Conservation (phyloP, 2,329 filamentous ascomycete genomes). For the Cordyceps tenuipes region DNA sequence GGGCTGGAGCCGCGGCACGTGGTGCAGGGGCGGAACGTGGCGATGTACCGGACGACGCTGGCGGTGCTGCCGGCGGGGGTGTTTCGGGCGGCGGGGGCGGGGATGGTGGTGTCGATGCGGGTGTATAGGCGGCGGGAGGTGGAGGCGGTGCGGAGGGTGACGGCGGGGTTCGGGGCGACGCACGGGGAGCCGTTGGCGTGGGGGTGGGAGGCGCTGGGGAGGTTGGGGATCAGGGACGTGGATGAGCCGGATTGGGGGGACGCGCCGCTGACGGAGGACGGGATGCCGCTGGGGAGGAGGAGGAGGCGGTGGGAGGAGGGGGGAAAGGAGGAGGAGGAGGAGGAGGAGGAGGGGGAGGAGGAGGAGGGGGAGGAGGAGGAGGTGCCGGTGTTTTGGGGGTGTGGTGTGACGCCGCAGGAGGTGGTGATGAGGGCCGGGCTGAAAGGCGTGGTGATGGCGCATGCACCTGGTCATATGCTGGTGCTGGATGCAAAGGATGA, state of each 20-base stretch:
- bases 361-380: slow-evolving; percentile 26
- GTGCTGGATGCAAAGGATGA: slow-evolving; percentile 43
- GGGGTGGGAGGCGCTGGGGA: slow-evolving; percentile 49
- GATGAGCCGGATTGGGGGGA: slow-evolving; percentile 50
- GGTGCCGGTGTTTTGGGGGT: slow-evolving; percentile 55
- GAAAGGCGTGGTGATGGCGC: slow-evolving; percentile 49
- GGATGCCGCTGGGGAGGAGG: slow-evolving; percentile 20
- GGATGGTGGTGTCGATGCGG: neutral
- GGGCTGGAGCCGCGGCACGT: slow-evolving; percentile 45
- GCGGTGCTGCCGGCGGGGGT: slow-evolving; percentile 49
- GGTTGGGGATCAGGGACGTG: slow-evolving; percentile 47
- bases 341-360: neutral
- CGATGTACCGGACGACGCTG: slow-evolving; percentile 53
- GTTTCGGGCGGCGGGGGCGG: slow-evolving; percentile 28
- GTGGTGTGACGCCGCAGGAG: slow-evolving; percentile 58
- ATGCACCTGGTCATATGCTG: slow-evolving; percentile 56
- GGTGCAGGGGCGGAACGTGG: slow-evolving; percentile 39
- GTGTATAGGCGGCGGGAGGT: slow-evolving; percentile 40
- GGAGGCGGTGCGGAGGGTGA: slow-evolving; percentile 44
- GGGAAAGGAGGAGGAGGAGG: slow-evolving; percentile 27
- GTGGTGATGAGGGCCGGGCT: slow-evolving; percentile 49
- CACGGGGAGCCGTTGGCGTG: slow-evolving; percentile 59
- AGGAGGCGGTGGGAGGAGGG: neutral
- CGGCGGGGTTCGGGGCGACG: slow-evolving; percentile 44
- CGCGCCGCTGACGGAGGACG: slow-evolving; percentile 31